Percentiles rank a stretch among this genome's conserved stretches.
phyloP scores from a whole-genome alignment of 2,329 filamentous ascomycete genomes.

The Colletotrichum euphorbiae region DNA sequence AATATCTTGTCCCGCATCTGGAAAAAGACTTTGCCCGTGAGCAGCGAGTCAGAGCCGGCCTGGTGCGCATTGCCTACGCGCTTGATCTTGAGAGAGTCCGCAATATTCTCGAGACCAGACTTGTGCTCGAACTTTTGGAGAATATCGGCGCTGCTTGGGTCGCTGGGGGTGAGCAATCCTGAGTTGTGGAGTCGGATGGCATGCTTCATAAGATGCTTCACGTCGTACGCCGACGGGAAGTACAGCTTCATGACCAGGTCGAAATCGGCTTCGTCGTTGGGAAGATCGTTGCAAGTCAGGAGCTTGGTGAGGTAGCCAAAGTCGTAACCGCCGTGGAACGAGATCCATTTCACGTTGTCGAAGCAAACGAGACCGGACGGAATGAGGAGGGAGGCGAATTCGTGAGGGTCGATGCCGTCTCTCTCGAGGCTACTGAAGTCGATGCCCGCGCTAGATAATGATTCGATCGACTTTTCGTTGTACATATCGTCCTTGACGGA shows the following conservation, averaged over 20 bases:
- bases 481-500: slow-evolving; percentile 97
- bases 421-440: slow-evolving; percentile 87
- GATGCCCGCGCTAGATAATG: slow-evolving; percentile 90
- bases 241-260: slow-evolving; percentile 89
- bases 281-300: slow-evolving; percentile 83
- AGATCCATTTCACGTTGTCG: slow-evolving; percentile 93
- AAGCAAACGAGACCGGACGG: slow-evolving; percentile 91
- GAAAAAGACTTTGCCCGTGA: slow-evolving; percentile 96
- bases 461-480: slow-evolving; percentile 92
- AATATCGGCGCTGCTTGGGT: slow-evolving; percentile 76
- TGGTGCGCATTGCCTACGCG: slow-evolving; percentile 90
- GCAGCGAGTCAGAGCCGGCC: slow-evolving; percentile 90
- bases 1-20: slow-evolving; percentile 91
- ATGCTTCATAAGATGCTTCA: slow-evolving; percentile 96
- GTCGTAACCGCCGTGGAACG: slow-evolving; percentile 97
- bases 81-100: slow-evolving; percentile 91
- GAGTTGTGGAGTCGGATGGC: slow-evolving; percentile 78
- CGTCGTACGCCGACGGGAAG: slow-evolving; percentile 94
- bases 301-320: slow-evolving; percentile 98
- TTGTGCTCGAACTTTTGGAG: slow-evolving; percentile 89
- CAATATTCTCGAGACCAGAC: slow-evolving; percentile 91
- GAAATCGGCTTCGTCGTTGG: slow-evolving; percentile 90
- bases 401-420: slow-evolving; percentile 89
- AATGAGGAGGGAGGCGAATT: slow-evolving; percentile 90
- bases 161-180: slow-evolving; percentile 71